These are phyloP conservation scores for Dactylis glomerata DNA, from an alignment of 176 grass and related monocot genomes.

Conservation along the genomic window DNA sequence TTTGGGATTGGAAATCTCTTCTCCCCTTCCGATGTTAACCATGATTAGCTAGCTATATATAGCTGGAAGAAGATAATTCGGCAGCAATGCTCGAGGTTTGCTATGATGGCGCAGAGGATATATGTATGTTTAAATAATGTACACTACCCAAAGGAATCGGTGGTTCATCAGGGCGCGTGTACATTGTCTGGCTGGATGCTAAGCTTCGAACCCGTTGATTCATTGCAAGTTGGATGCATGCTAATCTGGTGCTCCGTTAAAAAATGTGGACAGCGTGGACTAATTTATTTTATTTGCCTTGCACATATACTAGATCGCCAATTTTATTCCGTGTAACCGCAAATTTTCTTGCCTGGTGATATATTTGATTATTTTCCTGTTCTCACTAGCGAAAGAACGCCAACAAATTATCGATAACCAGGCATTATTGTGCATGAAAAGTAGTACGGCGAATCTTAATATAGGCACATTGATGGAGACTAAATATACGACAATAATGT, in stretches of 20 bases:
- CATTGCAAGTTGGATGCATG: too few relatives aligned
- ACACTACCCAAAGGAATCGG: background rate
- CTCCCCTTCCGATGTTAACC: conserved; percentile 2
- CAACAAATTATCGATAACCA: too few relatives aligned
- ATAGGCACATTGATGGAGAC: too few relatives aligned
- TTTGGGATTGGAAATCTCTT: background rate
- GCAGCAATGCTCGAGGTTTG: background rate
- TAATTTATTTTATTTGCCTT: background rate
- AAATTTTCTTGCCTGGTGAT: too few relatives aligned
- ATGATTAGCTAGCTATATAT: background rate
- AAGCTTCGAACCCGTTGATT: too few relatives aligned
- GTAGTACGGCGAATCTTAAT: too few relatives aligned
- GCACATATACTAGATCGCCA: background rate
- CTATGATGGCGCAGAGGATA: background rate
- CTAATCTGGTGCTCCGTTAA: too few relatives aligned
- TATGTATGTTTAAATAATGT: background rate
- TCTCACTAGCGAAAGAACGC: too few relatives aligned
- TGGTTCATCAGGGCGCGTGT: background rate
- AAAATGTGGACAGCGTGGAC: background rate
- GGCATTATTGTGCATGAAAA: too few relatives aligned
- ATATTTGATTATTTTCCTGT: too few relatives aligned
- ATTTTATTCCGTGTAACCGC: too few relatives aligned
- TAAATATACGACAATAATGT: background rate
- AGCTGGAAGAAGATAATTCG: background rate
- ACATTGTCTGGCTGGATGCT: background rate